Percentiles rank a stretch among this genome's conserved stretches.
phyloP scores from a whole-genome alignment of 2,329 filamentous ascomycete species.

The Mycosphaerella sp. region DNA sequence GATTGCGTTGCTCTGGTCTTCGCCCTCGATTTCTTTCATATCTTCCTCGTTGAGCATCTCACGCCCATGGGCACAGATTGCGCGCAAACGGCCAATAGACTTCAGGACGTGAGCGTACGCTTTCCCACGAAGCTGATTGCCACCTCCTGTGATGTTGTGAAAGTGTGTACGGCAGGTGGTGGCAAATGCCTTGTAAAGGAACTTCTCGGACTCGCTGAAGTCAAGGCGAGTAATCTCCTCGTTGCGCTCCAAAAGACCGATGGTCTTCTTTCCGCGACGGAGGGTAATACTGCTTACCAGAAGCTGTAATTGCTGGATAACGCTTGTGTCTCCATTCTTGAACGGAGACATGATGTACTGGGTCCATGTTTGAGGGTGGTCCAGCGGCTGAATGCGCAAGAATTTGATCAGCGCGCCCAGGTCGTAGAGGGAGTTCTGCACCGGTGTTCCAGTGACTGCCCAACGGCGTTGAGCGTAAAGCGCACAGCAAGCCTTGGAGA shows the following conservation, averaged over 20 bases:
- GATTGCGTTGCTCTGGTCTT: conserved; percentile 63
- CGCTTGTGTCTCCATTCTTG: conserved; percentile 76
- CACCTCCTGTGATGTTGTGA: conserved; percentile 63
- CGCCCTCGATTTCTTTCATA: conserved; percentile 67
- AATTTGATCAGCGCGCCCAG: conserved; percentile 82
- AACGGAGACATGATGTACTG: conserved; percentile 78
- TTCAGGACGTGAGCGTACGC: conserved; percentile 93
- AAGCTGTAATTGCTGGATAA: conserved; percentile 76
- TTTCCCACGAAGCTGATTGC: conserved; percentile 50
- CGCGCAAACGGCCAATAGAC: conserved; percentile 78
- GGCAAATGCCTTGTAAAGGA: conserved; percentile 78
- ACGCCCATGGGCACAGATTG: conserved; percentile 90
- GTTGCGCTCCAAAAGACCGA: conserved; percentile 67
- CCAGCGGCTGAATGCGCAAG: conserved; percentile 75
- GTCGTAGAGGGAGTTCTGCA: conserved; percentile 90
- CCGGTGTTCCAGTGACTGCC: conserved; percentile 95
- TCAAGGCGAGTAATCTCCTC: conserved; percentile 68
- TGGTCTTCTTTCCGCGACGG: conserved; percentile 83
- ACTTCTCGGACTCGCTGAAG: conserved; percentile 68
- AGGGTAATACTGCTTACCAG: conserved; percentile 93
- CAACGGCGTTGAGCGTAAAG: conserved; percentile 77
- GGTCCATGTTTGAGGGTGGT: conserved; percentile 68
- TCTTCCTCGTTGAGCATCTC: conserved; percentile 84
- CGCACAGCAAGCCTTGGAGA: conserved; percentile 77
- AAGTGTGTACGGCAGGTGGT: conserved; percentile 75